Evolutionary conservation across 257 asterid genomes (phyloP).

Genomic region (Nicotiana obtusifolia): DNA sequence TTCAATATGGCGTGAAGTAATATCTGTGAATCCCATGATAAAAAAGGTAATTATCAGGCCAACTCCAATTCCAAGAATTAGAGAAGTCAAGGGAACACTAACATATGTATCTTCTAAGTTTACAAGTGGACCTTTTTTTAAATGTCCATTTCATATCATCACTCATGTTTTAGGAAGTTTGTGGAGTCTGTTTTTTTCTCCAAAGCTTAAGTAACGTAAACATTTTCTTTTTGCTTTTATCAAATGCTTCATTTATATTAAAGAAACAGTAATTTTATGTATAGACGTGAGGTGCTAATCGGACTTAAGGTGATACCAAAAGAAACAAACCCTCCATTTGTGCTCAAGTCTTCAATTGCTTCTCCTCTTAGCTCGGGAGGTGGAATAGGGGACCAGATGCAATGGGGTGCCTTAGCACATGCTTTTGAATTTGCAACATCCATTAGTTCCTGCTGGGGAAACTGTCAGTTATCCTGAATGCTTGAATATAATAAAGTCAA

Average conservation of each 20-base stretch:
- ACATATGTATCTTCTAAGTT: neutral
- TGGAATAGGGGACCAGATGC: slow-evolving; percentile 82
- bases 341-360: slow-evolving; percentile 73
- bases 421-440: slow-evolving; percentile 56
- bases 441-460: slow-evolving; percentile 57
- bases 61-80: neutral
- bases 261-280: neutral
- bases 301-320: slow-evolving; percentile 47
- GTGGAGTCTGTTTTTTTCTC: neutral
- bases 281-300: neutral
- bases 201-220: neutral
- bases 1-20: slow-evolving; percentile 56
- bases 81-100: neutral
- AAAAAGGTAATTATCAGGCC: neutral
- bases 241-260: neutral
- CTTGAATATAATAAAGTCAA: neutral
- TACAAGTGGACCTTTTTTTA: neutral
- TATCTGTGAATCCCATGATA: slow-evolving; percentile 42
- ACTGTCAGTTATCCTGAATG: neutral
- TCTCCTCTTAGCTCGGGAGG: slow-evolving; percentile 90
- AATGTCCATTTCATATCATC: neutral
- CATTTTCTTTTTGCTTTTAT: neutral
- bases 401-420: slow-evolving; percentile 64
- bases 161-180: neutral
- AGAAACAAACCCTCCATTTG: slow-evolving; percentile 81